Evolutionary conservation across 1,284 basidiomycete genomes (phyloP), one percentile per base, ranked within the genome.

Genomic region (Malassezia furfur): DNA sequence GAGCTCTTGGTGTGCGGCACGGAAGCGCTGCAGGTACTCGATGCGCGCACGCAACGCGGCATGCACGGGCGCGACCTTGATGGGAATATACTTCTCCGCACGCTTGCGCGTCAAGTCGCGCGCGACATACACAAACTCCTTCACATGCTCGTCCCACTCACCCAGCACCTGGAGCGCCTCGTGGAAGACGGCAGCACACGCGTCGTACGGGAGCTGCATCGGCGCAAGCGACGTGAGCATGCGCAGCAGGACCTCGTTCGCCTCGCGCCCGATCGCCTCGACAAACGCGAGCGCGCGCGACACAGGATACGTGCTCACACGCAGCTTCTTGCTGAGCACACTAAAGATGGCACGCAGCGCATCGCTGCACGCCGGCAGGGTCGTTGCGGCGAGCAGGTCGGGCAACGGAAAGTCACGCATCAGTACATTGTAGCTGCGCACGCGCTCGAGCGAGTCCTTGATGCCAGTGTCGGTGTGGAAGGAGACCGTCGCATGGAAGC

Each of bases 361-460:
- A 72, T 94, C 89, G 70, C 91, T 84, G 38, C 94, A 86, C 79
- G 91, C 96, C 71, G 88, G 86, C 3, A 98, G 83, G 74, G 96
- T 91, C 1, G 91, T 94, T 0, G 94, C 90, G 3, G 91, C 88
- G 17, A 98, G 81, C 14, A 98, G 83, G 73, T 96, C 91, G 72
- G 96, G 93, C 38, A 98, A 79, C 0, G 94, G 94, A 69, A 98
- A 96, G 72, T 99, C 94, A 77, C 93, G 94, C 93, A 98, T 96
- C 57, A 98, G 81, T 62, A 88, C 84, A 70, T 98, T 96, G 80
- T 96, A 93, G 59, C 67, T 66, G 59, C 66, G 64, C 49, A 69
- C 66, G 58, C 67, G 67, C 48, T 71, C 68, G 7, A 65, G 56
- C 43, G 66, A 67, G 50, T 74, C 89, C 76, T 91, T 94, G 63